Evolutionary conservation across 2,329 filamentous ascomycete genomes (phyloP).

Genomic region (Nothophaeocryptopus gaeumannii): DNA sequence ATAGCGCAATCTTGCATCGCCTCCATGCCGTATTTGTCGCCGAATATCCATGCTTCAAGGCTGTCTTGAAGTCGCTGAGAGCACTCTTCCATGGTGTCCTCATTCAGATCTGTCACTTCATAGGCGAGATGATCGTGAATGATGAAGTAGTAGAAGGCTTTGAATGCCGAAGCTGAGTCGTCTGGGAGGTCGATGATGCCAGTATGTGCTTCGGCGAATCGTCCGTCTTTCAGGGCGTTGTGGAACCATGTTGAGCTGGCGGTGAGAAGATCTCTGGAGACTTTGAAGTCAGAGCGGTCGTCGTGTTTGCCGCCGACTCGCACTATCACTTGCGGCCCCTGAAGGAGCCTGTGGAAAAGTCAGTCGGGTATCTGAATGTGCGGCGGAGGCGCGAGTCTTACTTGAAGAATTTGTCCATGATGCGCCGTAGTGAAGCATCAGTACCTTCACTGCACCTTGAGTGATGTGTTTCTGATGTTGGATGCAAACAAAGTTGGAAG

Average conservation of each 20-base stretch:
- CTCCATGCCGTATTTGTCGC: neutral
- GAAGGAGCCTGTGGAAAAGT: neutral
- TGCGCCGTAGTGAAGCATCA: neutral
- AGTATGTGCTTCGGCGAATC: neutral
- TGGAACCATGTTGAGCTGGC: neutral
- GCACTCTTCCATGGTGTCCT: neutral
- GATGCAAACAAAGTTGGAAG: too few species aligned
- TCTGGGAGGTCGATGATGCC: slow-evolving; percentile 7
- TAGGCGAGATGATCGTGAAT: neutral
- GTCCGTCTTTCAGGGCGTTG: neutral
- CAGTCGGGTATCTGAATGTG: neutral
- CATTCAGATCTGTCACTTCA: neutral
- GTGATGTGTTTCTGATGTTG: too few species aligned
- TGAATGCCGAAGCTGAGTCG: neutral
- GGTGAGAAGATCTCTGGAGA: neutral
- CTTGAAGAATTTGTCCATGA: slow-evolving; percentile 2
- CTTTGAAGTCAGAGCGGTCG: neutral
- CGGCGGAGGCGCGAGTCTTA: neutral
- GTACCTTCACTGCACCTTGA: too few species aligned
- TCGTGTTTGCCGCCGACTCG: neutral
- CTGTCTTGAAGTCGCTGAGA: neutral
- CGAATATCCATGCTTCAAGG: slow-evolving; percentile 1
- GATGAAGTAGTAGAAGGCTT: slow-evolving; percentile 4
- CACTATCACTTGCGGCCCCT: neutral
- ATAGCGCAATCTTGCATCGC: slow-evolving; percentile 1